A percentile compares a stretch with the other conserved stretches of the same genome.
phyloP scores from a whole-genome alignment of 148 eudicot species.

The Persicaria tinctoria region DNA sequence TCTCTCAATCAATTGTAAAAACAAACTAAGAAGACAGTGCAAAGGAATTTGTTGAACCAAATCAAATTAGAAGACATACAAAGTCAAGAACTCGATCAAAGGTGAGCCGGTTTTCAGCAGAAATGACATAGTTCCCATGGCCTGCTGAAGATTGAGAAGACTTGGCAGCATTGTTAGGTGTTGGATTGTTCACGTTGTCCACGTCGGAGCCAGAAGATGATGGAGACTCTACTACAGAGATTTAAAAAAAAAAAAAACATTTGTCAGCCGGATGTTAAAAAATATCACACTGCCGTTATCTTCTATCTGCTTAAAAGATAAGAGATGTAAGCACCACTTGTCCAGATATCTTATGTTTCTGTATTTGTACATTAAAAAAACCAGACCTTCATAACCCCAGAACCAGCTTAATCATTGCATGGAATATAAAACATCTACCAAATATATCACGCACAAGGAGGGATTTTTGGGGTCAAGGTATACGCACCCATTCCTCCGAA shows the following conservation, averaged over 20 bases:
- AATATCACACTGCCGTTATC: background rate
- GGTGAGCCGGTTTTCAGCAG: conserved; percentile 31
- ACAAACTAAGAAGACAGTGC: background rate
- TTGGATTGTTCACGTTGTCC: conserved; percentile 34
- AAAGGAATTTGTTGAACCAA: too few relatives aligned
- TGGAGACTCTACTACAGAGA: conserved; percentile 33
- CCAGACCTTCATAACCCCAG: background rate
- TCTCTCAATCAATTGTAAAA: background rate
- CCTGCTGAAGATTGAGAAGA: conserved; percentile 10
- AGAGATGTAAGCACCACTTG: background rate
- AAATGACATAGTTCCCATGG: conserved; percentile 28
- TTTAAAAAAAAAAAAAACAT: background rate
- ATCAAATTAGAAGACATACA: conserved; percentile 20
- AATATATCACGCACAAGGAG: too few relatives aligned
- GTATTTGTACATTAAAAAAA: background rate
- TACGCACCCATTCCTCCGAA: too few relatives aligned
- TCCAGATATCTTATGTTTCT: background rate
- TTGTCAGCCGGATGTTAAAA: background rate
- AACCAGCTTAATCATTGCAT: background rate
- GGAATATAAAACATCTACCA: too few relatives aligned
- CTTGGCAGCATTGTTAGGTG: conserved; percentile 14
- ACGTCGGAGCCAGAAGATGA: conserved; percentile 43
- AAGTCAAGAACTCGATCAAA: conserved; percentile 26
- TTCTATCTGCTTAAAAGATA: background rate
- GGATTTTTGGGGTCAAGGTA: too few relatives aligned